Conservation (phyloP, 805 yeast genomes). For the Wickerhamiella kurtzmanii region DNA sequence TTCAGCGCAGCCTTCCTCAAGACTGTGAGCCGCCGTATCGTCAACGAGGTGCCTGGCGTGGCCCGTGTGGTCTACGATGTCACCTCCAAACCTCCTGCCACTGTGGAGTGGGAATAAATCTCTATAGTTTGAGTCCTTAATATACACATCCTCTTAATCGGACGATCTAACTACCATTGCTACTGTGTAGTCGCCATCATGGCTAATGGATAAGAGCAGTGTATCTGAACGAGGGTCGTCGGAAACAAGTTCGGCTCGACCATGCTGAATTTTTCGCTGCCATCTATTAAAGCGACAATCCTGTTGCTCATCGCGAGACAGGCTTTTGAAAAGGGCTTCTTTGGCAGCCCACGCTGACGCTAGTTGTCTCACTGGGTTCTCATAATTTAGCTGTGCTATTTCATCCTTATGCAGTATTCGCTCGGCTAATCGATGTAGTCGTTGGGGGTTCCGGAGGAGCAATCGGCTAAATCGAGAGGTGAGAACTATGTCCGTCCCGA, state of each 20-base stretch:
- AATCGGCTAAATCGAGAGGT: slow-evolving; percentile 35
- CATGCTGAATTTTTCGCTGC: slow-evolving; percentile 6
- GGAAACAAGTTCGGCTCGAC: slow-evolving; percentile 12
- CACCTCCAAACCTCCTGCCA: slow-evolving; percentile 98
- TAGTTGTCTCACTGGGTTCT: slow-evolving; percentile 21
- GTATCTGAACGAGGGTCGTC: slow-evolving; percentile 28
- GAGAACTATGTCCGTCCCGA: slow-evolving; percentile 46
- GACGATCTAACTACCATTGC: slow-evolving; percentile 25
- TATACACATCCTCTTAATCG: too few relatives aligned
- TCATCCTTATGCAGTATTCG: slow-evolving; percentile 40
- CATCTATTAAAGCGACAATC: slow-evolving; percentile 45
- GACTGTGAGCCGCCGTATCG: slow-evolving; percentile 87
- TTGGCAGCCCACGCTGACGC: slow-evolving; percentile 61
- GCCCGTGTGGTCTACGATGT: slow-evolving; percentile 98
- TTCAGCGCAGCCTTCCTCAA: slow-evolving; percentile 88
- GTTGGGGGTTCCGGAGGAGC: slow-evolving; percentile 27
- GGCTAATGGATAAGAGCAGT: slow-evolving; percentile 45
- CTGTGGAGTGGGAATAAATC: slow-evolving; percentile 94
- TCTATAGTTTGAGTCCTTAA: too few relatives aligned
- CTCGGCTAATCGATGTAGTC: slow-evolving; percentile 29
- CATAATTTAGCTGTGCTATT: slow-evolving; percentile 17
- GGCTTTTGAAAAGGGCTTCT: slow-evolving; percentile 57
- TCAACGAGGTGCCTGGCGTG: slow-evolving; percentile 97
- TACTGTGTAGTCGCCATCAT: slow-evolving; percentile 47
- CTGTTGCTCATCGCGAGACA: slow-evolving; percentile 38